Evolutionary conservation across 2,329 filamentous ascomycete species (phyloP), one percentile per base, ranked within the genome.

Genomic region (Chrysoporthe puriensis): DNA sequence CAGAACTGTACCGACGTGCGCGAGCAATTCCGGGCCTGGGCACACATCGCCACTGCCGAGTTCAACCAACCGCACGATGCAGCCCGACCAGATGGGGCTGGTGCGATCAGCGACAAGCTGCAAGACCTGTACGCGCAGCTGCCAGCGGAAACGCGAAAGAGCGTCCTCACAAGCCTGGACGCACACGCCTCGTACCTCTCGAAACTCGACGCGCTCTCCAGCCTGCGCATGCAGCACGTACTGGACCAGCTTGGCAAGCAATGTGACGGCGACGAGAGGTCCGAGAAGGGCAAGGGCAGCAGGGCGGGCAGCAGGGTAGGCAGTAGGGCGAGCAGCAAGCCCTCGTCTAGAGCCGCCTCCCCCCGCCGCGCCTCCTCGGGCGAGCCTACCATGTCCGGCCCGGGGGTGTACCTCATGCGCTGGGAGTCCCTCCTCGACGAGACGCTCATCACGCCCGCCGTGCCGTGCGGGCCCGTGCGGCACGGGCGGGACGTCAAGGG

Each of bases 401-500:
- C 92, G 0, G 92, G 92, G 1, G 86, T 91, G 59, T 94, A 91
- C 74, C 84, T 94, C 34, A 83, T 86, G 1, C 85, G 88, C 62
- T 94, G 92, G 91, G 90, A 93, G 75, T 81, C 85, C 0, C 80
- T 94, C 7, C 81, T 94, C 3, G 89, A 94, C 74, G 80, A 84
- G n/a, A 92, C 91, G 0, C 76, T 84, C 58, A 88, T 94, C 69
- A 91, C 90, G 1, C 90, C 92, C 0, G 83, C 80, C 0, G 81
- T 79, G 1, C 76, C 81, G 0, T 74, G 78, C 1, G 89, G 90
- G 0, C 79, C 81, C 1, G 76, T 90, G 0, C 82, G 90, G 0
- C 75, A 71, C 8, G 87, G 87, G 16, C 82, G 78, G 44, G 85
- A 88, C 21, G 84, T 87, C 40, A 84, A 81, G 74, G 76, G 78